Base-by-base conservation (phyloP, 2,329 filamentous ascomycete species). In the Trichoderma atroviride region DNA sequence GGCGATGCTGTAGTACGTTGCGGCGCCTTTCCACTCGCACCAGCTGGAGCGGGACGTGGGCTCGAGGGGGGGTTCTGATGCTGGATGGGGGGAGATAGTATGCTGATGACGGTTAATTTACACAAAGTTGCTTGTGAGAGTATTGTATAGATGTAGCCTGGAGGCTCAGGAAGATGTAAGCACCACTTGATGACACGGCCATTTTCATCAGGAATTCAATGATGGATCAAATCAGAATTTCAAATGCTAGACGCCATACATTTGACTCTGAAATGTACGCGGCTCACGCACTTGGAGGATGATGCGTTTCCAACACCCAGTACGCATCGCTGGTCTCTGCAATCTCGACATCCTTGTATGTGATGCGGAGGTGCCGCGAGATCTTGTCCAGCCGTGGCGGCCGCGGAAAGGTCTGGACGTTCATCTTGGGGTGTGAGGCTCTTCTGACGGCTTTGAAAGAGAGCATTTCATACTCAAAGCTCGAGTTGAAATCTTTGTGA, bases 281-380 rank as follows among this genome's bases (percentile, higher is more conserved):
- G 14, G 5, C 19, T 56, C 50, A 62, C 81, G 59, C 74, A 87
- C 85, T 89, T 5, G 88, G 88, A 40, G 88, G 86, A 73, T 89
- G 87, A 72, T 87, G 86, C 22, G 87, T 89, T 76, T 90, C 87
- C 40, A 90, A 79, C 4, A 88, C 87, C 87, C 88, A 89, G 75
- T 84, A 89, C 3, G 84, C 86, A 57, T 86, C 82, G 67, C 80
- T 84, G 7, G 88, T 89, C 55, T 89, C 86, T 13, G 86, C 88
- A 71, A 90, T 84, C 60, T 83, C 78, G 57, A 84, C 78, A 24
- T 83, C 84, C 31, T 84, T 80, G 82, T 85, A 89, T 75, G 83
- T 86, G 71, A 90, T 83, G 72, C 83, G 82, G 58, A 90, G 78
- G 74, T 88, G 86, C 61, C 85, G 80, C 2, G 81, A 75, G 5